Evolutionary conservation across 2,329 filamentous ascomycete species (phyloP).

Genomic region (Aspergillus sp.): DNA sequence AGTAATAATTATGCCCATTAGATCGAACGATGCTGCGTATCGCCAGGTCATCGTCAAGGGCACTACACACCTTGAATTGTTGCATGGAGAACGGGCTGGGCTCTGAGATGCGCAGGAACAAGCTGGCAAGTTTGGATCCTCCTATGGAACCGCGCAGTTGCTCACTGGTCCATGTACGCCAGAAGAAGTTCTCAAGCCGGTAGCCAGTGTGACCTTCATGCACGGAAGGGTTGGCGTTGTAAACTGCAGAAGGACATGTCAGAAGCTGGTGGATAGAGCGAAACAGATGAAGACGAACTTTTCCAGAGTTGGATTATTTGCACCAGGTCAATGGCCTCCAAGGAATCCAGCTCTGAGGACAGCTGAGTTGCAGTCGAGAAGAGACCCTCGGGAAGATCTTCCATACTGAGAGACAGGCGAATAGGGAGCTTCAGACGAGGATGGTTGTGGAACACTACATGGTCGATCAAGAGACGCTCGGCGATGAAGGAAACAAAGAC

Average conservation of each 20-base stretch:
- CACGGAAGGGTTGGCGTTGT: constrained; percentile 43
- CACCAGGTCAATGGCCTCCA: constrained; percentile 40
- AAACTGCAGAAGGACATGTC: constrained; percentile 34
- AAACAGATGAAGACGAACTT: constrained; percentile 34
- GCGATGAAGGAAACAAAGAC: neutral
- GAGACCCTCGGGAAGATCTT: constrained; percentile 40
- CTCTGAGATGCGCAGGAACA: constrained; percentile 46
- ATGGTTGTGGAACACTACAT: constrained; percentile 3
- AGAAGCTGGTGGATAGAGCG: neutral
- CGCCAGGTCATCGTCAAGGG: too few relatives aligned
- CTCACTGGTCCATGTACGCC: constrained; percentile 49
- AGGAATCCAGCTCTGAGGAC: constrained; percentile 34
- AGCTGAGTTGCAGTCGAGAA: constrained; percentile 39
- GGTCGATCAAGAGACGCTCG: neutral
- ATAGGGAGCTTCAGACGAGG: neutral
- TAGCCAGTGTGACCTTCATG: constrained; percentile 40
- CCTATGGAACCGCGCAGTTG: constrained; percentile 35
- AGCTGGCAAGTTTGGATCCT: constrained; percentile 37
- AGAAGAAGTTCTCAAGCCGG: constrained; percentile 53
- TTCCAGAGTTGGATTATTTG: constrained; percentile 48
- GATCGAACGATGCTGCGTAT: too few relatives aligned
- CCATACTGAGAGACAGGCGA: constrained; percentile 26
- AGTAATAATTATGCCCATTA: neutral
- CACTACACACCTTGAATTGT: constrained; percentile 14
- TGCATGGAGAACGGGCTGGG: constrained; percentile 20